Conservation (phyloP, 208 protist genomes). For the Leishmania aethiopica region DNA sequence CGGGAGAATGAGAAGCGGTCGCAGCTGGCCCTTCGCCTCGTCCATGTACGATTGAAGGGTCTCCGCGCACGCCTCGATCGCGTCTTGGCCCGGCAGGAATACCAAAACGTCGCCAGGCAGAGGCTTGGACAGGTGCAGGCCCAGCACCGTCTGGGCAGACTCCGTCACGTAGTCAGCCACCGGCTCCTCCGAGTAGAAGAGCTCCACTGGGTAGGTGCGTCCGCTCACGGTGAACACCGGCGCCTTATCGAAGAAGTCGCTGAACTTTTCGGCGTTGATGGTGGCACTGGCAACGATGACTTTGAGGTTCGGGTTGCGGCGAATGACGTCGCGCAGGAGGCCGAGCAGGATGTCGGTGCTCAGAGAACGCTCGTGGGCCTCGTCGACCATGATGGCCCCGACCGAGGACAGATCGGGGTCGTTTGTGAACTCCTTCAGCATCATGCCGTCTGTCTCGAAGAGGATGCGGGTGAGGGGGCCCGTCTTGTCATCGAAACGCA, state of each 20-base stretch:
- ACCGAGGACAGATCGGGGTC: conserved; percentile 95
- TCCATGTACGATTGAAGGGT: conserved; percentile 60
- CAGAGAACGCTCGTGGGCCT: conserved; percentile 98
- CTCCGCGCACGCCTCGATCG: conserved; percentile 94
- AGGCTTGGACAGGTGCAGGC: conserved; percentile 88
- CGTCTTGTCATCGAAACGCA: conserved; percentile 98
- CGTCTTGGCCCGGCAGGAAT: conserved; percentile 99
- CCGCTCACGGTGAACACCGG: conserved; percentile 96
- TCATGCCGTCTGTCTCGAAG: conserved; percentile 99
- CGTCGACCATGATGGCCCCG: conserved; percentile 99
- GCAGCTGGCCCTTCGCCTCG: conserved; percentile 61
- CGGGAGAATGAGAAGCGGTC: conserved; percentile 95
- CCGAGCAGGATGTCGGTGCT: conserved; percentile 94
- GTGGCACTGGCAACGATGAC: conserved; percentile 99
- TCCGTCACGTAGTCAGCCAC: conserved; percentile 98
- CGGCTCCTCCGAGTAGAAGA: conserved; percentile 93
- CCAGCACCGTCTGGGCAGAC: conserved; percentile 94
- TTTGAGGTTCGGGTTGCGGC: conserved; percentile 90
- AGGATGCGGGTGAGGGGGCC: conserved; percentile 89
- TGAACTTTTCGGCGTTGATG: conserved; percentile 98
- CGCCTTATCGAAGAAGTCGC: conserved; percentile 95
- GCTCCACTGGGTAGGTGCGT: conserved; percentile 97
- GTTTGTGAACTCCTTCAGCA: conserved; percentile 96
- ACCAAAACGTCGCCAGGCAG: conserved; percentile 99
- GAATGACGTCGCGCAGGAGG: conserved; percentile 82